Evolutionary conservation across 176 grass and related monocot species (phyloP).

Genomic region (Stipa capillata): DNA sequence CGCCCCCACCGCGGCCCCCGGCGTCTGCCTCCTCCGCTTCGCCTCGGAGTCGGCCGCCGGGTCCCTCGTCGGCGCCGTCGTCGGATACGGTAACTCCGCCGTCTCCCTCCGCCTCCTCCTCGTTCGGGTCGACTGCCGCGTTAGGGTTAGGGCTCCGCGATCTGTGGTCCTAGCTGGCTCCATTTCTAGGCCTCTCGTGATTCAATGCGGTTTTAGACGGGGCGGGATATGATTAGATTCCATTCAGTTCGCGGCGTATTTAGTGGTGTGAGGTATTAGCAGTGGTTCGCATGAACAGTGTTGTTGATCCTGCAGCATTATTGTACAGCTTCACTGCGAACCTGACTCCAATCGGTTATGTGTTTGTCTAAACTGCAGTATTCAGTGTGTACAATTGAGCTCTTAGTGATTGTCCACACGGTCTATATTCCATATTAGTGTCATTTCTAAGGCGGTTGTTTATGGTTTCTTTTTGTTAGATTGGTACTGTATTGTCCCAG

Average conservation of each 20-base stretch:
- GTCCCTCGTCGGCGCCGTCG: constrained; percentile 43
- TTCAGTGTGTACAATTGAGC: background rate
- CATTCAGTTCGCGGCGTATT: too few species aligned
- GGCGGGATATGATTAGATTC: background rate
- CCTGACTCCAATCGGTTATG: too few species aligned
- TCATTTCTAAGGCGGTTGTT: background rate
- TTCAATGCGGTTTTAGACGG: background rate
- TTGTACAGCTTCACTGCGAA: background rate
- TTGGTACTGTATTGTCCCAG: background rate
- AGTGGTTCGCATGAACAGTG: background rate
- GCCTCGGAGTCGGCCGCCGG: constrained; percentile 50
- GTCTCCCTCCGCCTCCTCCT: background rate
- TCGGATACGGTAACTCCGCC: constrained; percentile 37
- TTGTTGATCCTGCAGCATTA: background rate
- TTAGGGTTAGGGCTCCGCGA: constrained; percentile 19
- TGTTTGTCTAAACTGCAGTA: background rate
- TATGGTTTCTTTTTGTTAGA: background rate
- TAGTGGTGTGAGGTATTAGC: too few species aligned
- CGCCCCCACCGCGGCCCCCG: constrained; percentile 33
- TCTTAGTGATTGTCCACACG: background rate
- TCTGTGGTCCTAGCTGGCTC: too few species aligned
- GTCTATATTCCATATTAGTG: background rate
- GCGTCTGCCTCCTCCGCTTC: constrained; percentile 54
- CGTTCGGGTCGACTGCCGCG: background rate
- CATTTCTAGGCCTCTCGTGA: background rate